Evolutionary conservation across 2,329 filamentous ascomycete species (phyloP).

Genomic region (Botrytis fabae): DNA sequence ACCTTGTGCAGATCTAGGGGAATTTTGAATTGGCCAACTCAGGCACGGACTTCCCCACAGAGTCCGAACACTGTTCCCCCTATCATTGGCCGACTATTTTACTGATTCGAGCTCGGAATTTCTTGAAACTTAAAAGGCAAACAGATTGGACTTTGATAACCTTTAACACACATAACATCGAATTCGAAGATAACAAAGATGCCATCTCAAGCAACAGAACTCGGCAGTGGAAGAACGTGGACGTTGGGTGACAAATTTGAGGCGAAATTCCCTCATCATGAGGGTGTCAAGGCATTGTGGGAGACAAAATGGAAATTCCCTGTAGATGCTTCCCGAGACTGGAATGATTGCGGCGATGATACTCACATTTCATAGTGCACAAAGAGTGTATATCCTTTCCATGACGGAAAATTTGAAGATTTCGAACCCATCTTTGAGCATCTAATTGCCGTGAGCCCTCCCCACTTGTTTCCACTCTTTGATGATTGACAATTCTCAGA

Average conservation of each 20-base stretch:
- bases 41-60: conserved; percentile 17
- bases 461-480: not conserved
- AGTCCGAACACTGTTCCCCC: not conserved
- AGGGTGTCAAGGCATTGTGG: conserved; percentile 61
- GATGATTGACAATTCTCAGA: conserved; percentile 37
- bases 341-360: not conserved
- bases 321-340: conserved; percentile 44
- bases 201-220: conserved; percentile 10
- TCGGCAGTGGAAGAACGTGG: conserved; percentile 19
- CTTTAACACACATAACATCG: not conserved
- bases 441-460: conserved; percentile 53
- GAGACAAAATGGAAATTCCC: conserved; percentile 74
- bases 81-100: not conserved
- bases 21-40: not conserved
- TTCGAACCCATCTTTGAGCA: conserved; percentile 68
- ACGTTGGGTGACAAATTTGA: conserved; percentile 23
- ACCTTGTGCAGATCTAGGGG: not conserved
- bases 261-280: conserved; percentile 31
- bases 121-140: not conserved
- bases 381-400: conserved; percentile 71
- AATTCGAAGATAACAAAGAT: not conserved
- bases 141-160: not conserved
- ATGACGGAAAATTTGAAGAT: conserved; percentile 67
- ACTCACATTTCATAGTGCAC: conserved; percentile 45
- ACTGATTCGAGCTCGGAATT: not conserved